Percentiles rank a stretch among this genome's conserved stretches.
Evolutionary conservation across 2,329 filamentous ascomycete genomes (phyloP).

Genomic region (Neopestalotiopsis sp.): DNA sequence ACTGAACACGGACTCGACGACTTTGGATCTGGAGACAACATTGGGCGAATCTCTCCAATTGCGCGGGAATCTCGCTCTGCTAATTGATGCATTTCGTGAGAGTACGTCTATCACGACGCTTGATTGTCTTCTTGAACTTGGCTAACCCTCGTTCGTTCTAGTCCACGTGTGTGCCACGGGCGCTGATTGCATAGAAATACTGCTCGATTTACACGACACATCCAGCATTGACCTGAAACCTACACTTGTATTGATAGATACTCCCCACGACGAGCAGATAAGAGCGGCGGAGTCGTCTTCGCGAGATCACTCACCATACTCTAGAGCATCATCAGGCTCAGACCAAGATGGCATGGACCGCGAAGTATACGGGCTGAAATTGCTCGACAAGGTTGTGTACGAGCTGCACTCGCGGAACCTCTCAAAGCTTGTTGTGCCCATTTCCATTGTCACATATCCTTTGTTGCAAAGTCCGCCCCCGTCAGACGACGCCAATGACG

Average conservation of each 20-base stretch:
- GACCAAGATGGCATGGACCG: conserved; percentile 48
- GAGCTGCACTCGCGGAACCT: conserved; percentile 62
- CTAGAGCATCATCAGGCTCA: conserved; percentile 39
- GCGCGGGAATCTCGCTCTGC: conserved; percentile 51
- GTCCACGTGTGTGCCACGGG: conserved; percentile 62
- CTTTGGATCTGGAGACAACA: conserved; percentile 42
- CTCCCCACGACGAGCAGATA: conserved; percentile 55
- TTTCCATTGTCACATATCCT: conserved; percentile 56
- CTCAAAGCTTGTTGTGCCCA: conserved; percentile 61
- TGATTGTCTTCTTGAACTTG: conserved; percentile 18
- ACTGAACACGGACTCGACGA: conserved; percentile 35
- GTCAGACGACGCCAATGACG: conserved; percentile 35
- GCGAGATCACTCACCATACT: conserved; percentile 52
- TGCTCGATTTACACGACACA: conserved; percentile 59
- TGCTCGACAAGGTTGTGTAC: conserved; percentile 63
- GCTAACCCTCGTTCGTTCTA: conserved; percentile 35
- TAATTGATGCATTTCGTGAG: conserved; percentile 61
- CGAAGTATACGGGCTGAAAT: conserved; percentile 59
- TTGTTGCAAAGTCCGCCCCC: conserved; percentile 36
- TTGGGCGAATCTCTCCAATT: conserved; percentile 41
- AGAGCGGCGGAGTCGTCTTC: conserved; percentile 41
- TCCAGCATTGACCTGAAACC: conserved; percentile 59
- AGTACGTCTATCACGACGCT: conserved; percentile 43
- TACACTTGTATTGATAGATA: conserved; percentile 63
- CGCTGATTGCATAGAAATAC: conserved; percentile 56